Conservation (phyloP, 2,329 filamentous ascomycete species). For the Lecanicillium sp. region DNA sequence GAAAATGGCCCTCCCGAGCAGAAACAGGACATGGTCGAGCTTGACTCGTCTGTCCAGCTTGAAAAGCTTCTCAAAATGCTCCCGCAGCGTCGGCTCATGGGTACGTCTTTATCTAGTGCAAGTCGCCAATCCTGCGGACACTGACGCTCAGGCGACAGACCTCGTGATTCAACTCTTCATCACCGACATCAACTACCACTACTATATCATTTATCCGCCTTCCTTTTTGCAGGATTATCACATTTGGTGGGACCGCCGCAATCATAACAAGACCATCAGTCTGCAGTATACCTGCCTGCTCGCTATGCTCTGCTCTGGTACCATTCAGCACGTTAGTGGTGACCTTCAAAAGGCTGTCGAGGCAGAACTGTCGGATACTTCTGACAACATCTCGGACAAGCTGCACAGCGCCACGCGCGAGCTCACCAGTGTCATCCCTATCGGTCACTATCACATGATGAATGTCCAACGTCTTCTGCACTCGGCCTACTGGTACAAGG, state of each 20-base stretch:
- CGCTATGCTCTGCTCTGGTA: constrained; percentile 20
- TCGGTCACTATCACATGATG: constrained; percentile 18
- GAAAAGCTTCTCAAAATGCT: constrained; percentile 16
- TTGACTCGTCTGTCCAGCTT: constrained; percentile 15
- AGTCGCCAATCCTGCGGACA: too few species aligned
- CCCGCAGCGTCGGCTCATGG: constrained; percentile 17
- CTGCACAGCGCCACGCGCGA: constrained; percentile 17
- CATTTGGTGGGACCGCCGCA: constrained; percentile 20
- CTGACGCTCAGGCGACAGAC: too few species aligned
- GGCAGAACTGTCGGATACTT: constrained; percentile 11
- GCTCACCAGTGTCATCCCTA: constrained; percentile 17
- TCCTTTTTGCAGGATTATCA: constrained; percentile 21
- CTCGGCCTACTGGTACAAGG: constrained; percentile 24
- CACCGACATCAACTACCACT: constrained; percentile 22
- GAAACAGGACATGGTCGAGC: constrained; percentile 12
- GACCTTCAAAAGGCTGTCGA: constrained; percentile 14
- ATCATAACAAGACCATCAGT: constrained; percentile 12
- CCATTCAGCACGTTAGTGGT: constrained; percentile 18
- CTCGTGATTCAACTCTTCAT: constrained; percentile 20
- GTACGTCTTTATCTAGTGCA: too few species aligned
- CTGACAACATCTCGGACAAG: constrained; percentile 16
- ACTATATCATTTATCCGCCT: constrained; percentile 24
- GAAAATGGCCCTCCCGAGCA: constrained; percentile 8
- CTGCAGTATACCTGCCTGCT: constrained; percentile 22
- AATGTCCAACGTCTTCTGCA: constrained; percentile 22